Conservation (phyloP, 306 rosid genomes). For the Morella rubra region DNA sequence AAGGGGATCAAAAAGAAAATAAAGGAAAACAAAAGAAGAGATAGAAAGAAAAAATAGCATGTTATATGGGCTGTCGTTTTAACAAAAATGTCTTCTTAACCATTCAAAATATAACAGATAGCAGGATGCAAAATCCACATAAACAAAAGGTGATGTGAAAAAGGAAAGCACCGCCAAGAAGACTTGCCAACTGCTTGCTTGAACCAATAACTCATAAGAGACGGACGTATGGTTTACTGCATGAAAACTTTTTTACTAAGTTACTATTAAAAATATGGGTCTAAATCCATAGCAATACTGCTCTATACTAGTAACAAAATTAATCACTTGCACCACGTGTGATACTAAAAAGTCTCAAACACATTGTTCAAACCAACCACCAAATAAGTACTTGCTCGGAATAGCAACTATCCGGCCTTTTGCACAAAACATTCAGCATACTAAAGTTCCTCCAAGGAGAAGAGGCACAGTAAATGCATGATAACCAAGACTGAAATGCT, state of each 20-base stretch:
- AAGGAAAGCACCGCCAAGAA: background rate
- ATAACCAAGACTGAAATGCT: background rate
- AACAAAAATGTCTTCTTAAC: background rate
- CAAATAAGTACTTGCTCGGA: background rate
- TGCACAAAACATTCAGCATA: background rate
- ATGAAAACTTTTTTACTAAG: constrained; percentile 17
- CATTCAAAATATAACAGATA: background rate
- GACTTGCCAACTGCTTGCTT: background rate
- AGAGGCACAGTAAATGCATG: background rate
- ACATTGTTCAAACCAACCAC: background rate
- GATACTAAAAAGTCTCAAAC: constrained; percentile 9
- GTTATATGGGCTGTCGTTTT: background rate
- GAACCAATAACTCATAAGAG: constrained; percentile 19
- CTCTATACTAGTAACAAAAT: background rate
- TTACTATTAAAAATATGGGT: background rate
- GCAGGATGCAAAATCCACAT: constrained; percentile 1
- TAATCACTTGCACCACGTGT: constrained; percentile 7
- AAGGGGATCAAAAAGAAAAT: no score
- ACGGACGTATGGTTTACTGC: constrained; percentile 8
- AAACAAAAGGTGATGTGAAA: background rate
- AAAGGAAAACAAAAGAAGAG: background rate
- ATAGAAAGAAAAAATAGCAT: constrained; percentile 20
- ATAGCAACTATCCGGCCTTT: background rate
- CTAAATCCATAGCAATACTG: constrained; percentile 1
- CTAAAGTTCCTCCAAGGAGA: background rate